Evolutionary conservation across 1,284 basidiomycete species (phyloP), one percentile per base, ranked within the genome.

Genomic region (Cerrena zonata): DNA sequence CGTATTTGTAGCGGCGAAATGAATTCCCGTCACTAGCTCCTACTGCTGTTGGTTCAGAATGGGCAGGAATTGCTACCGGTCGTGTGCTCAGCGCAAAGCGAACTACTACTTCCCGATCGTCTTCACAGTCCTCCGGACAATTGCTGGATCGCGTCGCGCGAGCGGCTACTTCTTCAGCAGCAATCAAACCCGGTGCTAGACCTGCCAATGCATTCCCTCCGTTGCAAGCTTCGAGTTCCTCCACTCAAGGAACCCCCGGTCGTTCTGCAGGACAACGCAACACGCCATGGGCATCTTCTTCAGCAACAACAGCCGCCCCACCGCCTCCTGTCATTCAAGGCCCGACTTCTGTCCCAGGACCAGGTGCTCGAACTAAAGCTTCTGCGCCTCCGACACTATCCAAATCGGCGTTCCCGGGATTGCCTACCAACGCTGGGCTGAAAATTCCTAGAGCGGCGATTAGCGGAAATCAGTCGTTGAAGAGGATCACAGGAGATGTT

Each of bases 101-200:
- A 49, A 78, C 82, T 0, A 86, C 86, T 0, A 72, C 79, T 0
- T 73, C 81, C 0, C 78, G 79, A 2, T 76, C 78, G 1, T 74
- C 78, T 15, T 66, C 73, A n/a, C 74, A 76, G 50, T 77, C 81
- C 3, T 81, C 82, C 1, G 72, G 80, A 45, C 78, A 84, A 53
- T 79, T 96, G 0, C 92, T 82, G 85, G 91, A 91, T 58, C 84
- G 91, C 22, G 93, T 96, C 37, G 93, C 91, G 19, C 81, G 82
- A 49, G 93, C 91, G 0, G 93, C 91, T 1, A 75, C 76, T 2
- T 79, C 82, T 1, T 73, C 77, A 4, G 72, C 73, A 49, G 51
- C 65, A n/a, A 55, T 69, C 12, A 59, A 77, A 0, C 64, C 47
- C 45, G 56, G 53, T 53, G 40, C 56, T 24, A 25, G 47, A 39